These are phyloP conservation scores for Arabidopsis arenosa DNA, from an alignment of 345 rosid species.

Conservation along the genomic window DNA sequence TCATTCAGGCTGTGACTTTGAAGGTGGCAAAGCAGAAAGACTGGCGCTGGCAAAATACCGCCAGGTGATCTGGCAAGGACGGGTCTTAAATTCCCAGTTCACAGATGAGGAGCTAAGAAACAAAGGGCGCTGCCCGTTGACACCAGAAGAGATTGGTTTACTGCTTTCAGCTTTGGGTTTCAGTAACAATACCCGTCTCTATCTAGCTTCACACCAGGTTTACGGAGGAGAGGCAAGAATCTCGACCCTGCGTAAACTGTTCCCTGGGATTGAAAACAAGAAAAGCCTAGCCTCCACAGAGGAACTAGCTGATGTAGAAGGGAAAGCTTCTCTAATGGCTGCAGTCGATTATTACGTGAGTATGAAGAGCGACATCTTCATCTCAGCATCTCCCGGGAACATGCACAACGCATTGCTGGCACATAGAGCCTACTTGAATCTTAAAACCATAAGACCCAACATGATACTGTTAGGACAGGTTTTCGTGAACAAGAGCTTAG, in stretches of 20 bases:
- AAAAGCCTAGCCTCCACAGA: conserved; percentile 76
- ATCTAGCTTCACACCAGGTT: conserved; percentile 96
- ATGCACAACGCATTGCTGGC: conserved; percentile 97
- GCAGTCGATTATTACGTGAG: conserved; percentile 95
- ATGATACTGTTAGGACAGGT: conserved; percentile 80
- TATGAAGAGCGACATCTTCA: conserved; percentile 89
- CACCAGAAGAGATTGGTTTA: conserved; percentile 95
- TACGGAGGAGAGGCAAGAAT: conserved; percentile 95
- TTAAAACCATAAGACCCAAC: conserved; percentile 91
- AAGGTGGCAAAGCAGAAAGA: conserved; percentile 95
- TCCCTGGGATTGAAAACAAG: conserved; percentile 88
- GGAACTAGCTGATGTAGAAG: conserved; percentile 65
- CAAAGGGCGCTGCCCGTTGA: conserved; percentile 98
- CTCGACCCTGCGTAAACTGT: conserved; percentile 66
- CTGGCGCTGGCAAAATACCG: conserved; percentile 88
- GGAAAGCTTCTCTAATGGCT: conserved; percentile 86
- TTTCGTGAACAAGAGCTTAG: conserved; percentile 80
- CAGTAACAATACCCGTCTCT: conserved; percentile 79
- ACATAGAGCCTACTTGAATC: conserved; percentile 75
- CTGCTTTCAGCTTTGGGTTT: conserved; percentile 89
- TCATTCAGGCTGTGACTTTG: conserved; percentile 96
- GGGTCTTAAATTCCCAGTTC: conserved; percentile 86
- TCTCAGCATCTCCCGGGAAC: conserved; percentile 97
- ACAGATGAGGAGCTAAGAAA: conserved; percentile 77
- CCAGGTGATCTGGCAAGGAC: conserved; percentile 92